Evolutionary conservation across 179 eudicot genomes (phyloP), one percentile per base, ranked within the genome.

Genomic region (Silene noctiflora): DNA sequence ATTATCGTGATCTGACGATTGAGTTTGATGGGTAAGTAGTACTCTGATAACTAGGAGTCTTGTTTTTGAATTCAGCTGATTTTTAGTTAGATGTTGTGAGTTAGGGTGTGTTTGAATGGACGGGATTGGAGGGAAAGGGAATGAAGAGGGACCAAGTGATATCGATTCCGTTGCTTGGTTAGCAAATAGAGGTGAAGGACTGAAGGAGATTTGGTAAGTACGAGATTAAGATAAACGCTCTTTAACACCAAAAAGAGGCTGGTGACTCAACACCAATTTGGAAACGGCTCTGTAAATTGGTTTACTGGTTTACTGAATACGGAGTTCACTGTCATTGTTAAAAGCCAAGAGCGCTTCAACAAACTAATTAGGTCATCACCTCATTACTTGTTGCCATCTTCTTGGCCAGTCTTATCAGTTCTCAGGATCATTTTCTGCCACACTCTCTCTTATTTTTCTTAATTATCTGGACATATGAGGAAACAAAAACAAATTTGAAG

Each of bases 1-100:
- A 92, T 58, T 92, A 88, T 80, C 88, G 98, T 58, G 81, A 82
- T 8, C 55, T 94, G 16, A 84, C 84, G 24, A 87, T 94, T 79
- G 86, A 89, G 81, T 92, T 92, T 69, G 90, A 92, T 67, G 84
- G 87, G 98, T 92, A 82, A 60, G 80, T 51, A 51, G 56, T 77
- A 46, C 20, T 42, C 25, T 22, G 3, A 29, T 31, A 3, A 27
- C 22, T 8, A 22, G 42, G 8, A 35, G 42, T 35, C 42, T 35
- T 35, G 39, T 24, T 72, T 73, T 14, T 20, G 27, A 63, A 24
- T 22, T n/a, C 29, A 10, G 65, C 27, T 21, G 39, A 3, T 68
- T 68, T 42, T 67, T n/a, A 31, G 10, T 67, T 2, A 1, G 31
- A 2, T 9, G 11, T 48, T 71, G 1, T 1, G 39, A 71, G 6